phyloP scores from a whole-genome alignment of 192 early-diverging fungal species.

The Linnemannia elongata region DNA sequence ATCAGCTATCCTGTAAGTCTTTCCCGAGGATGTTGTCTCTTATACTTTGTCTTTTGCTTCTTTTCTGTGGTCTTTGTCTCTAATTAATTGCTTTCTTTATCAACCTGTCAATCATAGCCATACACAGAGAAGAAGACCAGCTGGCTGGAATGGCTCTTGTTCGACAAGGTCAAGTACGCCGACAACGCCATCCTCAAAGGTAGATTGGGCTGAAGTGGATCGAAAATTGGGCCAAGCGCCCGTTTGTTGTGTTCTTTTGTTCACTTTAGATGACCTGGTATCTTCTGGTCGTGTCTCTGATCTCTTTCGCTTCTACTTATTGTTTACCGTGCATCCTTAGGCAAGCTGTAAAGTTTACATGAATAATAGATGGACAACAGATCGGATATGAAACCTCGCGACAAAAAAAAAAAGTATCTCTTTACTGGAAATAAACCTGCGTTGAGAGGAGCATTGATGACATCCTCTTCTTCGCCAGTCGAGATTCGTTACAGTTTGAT shows the following conservation, averaged over 20 bases:
- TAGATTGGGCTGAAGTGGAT: neutral
- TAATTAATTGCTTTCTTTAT: neutral
- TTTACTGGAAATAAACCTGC: neutral
- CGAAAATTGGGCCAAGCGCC: neutral
- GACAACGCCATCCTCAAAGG: slow-evolving; percentile 44
- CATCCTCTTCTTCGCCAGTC: neutral
- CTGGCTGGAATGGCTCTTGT: slow-evolving; percentile 39
- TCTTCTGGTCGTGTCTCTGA: neutral
- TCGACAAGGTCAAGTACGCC: slow-evolving; percentile 18
- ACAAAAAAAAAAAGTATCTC: neutral
- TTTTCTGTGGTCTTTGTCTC: neutral
- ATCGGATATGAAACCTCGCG: neutral
- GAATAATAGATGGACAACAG: neutral
- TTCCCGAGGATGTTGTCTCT: neutral
- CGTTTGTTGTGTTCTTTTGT: neutral
- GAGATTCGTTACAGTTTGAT: slow-evolving; percentile 9
- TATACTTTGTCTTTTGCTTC: neutral
- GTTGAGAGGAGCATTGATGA: neutral
- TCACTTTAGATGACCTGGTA: neutral
- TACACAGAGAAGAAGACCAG: slow-evolving; percentile 42
- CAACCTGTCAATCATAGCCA: slow-evolving; percentile 12
- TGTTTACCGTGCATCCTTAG: neutral
- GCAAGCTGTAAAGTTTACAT: neutral
- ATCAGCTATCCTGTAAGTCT: slow-evolving; percentile 50
- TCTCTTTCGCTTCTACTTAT: neutral